Evolutionary conservation across 768 basidiomycete genomes (phyloP).

Genomic region (Galerina marginata): DNA sequence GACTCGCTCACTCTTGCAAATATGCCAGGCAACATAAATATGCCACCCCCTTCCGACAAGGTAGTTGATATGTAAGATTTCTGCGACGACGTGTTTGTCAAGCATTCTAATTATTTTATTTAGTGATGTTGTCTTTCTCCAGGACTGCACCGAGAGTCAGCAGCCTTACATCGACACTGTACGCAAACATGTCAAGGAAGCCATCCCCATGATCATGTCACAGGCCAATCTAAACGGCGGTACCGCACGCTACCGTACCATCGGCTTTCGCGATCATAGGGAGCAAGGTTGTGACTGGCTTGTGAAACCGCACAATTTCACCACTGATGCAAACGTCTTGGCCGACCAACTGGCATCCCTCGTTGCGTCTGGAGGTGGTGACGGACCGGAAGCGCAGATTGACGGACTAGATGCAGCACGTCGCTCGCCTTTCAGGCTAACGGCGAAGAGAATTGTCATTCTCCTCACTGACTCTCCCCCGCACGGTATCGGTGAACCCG

Average conservation of each 20-base stretch:
- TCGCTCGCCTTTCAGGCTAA: slow-evolving; percentile 13
- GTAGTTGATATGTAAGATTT: slow-evolving; percentile 7
- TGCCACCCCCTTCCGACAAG: slow-evolving; percentile 1
- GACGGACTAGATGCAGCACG: slow-evolving; percentile 14
- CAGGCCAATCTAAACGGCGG: slow-evolving; percentile 1
- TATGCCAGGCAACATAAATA: slow-evolving; percentile 9
- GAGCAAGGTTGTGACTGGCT: slow-evolving; percentile 6
- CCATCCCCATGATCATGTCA: slow-evolving; percentile 4
- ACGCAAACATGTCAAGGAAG: slow-evolving; percentile 6
- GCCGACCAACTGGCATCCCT: slow-evolving; percentile 3
- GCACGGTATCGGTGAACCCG: slow-evolving; percentile 21
- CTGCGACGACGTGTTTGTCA: neutral
- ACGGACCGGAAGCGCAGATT: slow-evolving; percentile 16
- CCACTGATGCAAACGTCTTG: slow-evolving; percentile 9
- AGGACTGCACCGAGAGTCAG: slow-evolving; percentile 19
- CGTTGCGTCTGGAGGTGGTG: slow-evolving; percentile 18
- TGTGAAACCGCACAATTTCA: slow-evolving; percentile 9
- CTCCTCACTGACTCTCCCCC: slow-evolving; percentile 25
- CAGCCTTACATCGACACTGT: slow-evolving; percentile 16
- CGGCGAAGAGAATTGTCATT: slow-evolving; percentile 19
- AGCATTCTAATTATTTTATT: neutral
- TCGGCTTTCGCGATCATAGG: slow-evolving; percentile 13
- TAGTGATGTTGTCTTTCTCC: slow-evolving; percentile 19
- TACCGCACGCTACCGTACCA: slow-evolving; percentile 9
- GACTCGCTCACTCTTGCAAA: slow-evolving; percentile 1